Conservation (phyloP, 768 basidiomycete species). For the Suillus lakei region DNA sequence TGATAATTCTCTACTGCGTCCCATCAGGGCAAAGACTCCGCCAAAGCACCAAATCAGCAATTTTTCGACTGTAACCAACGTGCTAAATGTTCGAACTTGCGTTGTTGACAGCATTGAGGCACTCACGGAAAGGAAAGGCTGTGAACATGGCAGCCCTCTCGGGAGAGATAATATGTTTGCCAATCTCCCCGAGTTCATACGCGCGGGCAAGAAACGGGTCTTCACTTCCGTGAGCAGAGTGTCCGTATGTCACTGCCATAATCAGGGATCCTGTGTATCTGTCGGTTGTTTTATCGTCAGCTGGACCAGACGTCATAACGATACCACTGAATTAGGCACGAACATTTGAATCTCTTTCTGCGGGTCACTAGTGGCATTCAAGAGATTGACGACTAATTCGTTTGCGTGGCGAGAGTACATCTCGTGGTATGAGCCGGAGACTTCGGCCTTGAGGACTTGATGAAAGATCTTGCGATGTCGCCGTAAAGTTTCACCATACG, state of each 20-base stretch:
- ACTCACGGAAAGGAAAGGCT: slow-evolving; percentile 13
- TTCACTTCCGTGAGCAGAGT: neutral
- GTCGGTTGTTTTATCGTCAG: neutral
- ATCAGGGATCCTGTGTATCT: neutral
- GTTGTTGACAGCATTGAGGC: neutral
- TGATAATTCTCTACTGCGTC: neutral
- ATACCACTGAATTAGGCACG: no score
- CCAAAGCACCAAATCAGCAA: neutral
- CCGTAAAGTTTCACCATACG: slow-evolving; percentile 22
- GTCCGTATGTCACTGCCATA: slow-evolving; percentile 2
- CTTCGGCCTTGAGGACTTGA: slow-evolving; percentile 27
- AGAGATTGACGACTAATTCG: slow-evolving; percentile 21
- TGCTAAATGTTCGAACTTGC: neutral
- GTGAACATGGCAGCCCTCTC: slow-evolving; percentile 2
- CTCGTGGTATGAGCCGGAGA: slow-evolving; percentile 13
- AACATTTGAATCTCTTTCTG: slow-evolving; percentile 13
- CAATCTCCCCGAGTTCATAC: neutral
- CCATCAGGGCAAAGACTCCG: neutral
- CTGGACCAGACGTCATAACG: neutral
- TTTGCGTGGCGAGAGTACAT: slow-evolving; percentile 24
- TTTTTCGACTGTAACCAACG: neutral
- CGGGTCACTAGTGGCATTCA: slow-evolving; percentile 10
- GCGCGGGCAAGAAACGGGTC: neutral
- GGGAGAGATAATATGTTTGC: neutral
- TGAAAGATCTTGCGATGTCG: slow-evolving; percentile 28